Percentiles rank a stretch among this genome's conserved stretches.
phyloP scores from a whole-genome alignment of 441 rosid species.

The Populus trichocarpa region DNA sequence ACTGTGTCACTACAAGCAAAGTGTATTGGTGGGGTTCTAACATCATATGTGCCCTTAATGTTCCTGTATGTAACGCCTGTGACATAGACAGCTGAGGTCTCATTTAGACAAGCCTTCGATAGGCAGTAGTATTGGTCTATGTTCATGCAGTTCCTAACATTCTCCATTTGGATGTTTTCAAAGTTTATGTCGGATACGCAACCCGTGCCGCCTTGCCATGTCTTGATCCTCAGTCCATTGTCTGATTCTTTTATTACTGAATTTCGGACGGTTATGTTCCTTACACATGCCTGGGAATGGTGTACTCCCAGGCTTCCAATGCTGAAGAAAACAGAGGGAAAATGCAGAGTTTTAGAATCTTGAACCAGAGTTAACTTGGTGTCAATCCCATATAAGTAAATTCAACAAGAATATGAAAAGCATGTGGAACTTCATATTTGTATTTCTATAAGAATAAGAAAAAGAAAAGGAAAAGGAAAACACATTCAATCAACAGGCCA shows the following conservation, averaged over 20 bases:
- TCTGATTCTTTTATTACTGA: slow-evolving; percentile 71
- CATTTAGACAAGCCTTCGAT: slow-evolving; percentile 61
- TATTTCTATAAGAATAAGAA: not conserved
- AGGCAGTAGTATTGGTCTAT: slow-evolving; percentile 88
- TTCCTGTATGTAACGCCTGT: slow-evolving; percentile 58
- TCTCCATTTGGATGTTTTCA: slow-evolving; percentile 88
- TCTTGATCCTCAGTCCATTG: slow-evolving; percentile 88
- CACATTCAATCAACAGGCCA: too few species aligned
- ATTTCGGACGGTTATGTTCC: slow-evolving; percentile 77
- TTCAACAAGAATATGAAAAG: not conserved
- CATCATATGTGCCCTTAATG: slow-evolving; percentile 90
- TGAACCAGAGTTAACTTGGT: not conserved
- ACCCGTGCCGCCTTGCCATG: slow-evolving; percentile 96
- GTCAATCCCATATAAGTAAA: not conserved
- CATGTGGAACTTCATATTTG: not conserved
- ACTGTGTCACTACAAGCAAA: slow-evolving; percentile 95
- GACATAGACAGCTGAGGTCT: slow-evolving; percentile 86
- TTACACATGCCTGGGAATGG: slow-evolving; percentile 86
- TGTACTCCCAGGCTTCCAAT: slow-evolving; percentile 94
- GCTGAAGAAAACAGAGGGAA: slow-evolving; percentile 30
- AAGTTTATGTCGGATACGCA: slow-evolving; percentile 63
- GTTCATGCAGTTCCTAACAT: slow-evolving; percentile 80
- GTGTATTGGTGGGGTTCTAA: slow-evolving; percentile 73
- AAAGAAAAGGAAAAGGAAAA: too few species aligned
- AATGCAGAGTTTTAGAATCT: not conserved